Evolutionary conservation across 139 green algal species (phyloP).

Genomic region (Penium margaritaceum): DNA sequence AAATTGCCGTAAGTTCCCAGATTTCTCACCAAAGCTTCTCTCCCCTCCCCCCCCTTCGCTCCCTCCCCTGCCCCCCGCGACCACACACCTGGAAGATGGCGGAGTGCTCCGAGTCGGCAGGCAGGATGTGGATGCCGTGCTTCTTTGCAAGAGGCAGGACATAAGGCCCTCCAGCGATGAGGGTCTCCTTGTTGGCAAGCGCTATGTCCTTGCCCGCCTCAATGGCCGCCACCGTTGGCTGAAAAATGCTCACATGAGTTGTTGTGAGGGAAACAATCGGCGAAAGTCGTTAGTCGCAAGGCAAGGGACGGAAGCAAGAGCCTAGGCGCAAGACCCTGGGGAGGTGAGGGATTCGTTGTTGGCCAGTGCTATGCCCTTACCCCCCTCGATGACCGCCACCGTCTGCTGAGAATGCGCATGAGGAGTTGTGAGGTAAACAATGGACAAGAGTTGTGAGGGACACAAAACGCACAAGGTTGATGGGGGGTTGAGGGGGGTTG

Average conservation of each 20-base stretch:
- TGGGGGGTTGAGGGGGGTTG: too few relatives aligned
- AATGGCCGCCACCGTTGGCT: slow-evolving; percentile 92
- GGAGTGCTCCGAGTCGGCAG: slow-evolving; percentile 92
- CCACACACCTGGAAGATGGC: slow-evolving; percentile 85
- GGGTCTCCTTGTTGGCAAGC: slow-evolving; percentile 98
- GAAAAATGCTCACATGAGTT: slow-evolving; percentile 11
- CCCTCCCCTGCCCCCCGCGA: background rate
- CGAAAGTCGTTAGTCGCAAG: too few relatives aligned
- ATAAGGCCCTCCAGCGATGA: slow-evolving; percentile 85
- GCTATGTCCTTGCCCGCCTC: slow-evolving; percentile 95
- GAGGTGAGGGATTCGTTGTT: slow-evolving; percentile 99
- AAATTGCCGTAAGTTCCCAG: too few relatives aligned
- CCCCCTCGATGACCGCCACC: slow-evolving; percentile 85
- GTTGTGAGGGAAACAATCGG: too few relatives aligned
- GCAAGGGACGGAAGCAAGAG: slow-evolving; percentile 89
- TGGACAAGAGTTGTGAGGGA: too few relatives aligned
- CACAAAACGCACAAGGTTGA: too few relatives aligned
- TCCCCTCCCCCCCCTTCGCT: slow-evolving; percentile 1
- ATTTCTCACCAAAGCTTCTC: too few relatives aligned
- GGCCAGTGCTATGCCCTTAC: slow-evolving; percentile 97
- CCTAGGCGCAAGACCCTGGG: slow-evolving; percentile 80
- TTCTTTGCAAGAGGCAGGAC: slow-evolving; percentile 85
- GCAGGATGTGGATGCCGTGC: slow-evolving; percentile 87
- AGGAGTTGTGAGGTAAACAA: too few relatives aligned
- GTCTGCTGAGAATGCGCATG: slow-evolving; percentile 70